Percentiles rank a stretch among this genome's conserved stretches.
phyloP scores from a whole-genome alignment of 2,329 filamentous ascomycete genomes.

The Escovopsis sp. region DNA sequence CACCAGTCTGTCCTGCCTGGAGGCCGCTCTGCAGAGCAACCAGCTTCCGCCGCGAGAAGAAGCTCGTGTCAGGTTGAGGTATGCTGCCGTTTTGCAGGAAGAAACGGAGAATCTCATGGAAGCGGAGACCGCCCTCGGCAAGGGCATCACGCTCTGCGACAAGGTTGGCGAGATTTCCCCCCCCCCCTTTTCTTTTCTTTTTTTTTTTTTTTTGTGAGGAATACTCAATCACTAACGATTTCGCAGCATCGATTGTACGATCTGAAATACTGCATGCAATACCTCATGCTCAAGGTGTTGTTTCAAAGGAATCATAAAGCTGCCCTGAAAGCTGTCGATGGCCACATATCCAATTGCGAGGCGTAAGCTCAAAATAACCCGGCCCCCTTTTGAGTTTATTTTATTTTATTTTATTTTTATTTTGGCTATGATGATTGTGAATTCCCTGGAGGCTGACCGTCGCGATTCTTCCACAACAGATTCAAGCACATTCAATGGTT shows the following conservation, averaged over 20 bases:
- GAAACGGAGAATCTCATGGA: constrained; percentile 66
- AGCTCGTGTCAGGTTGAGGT: constrained; percentile 53
- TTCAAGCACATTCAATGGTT: constrained; percentile 58
- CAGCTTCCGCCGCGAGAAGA: constrained; percentile 50
- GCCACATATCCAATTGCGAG: constrained; percentile 52
- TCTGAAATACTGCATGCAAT: constrained; percentile 64
- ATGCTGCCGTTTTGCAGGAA: constrained; percentile 55
- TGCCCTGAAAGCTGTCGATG: constrained; percentile 56
- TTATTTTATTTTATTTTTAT: not conserved
- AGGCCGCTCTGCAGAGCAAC: constrained; percentile 48
- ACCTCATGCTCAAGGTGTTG: constrained; percentile 54
- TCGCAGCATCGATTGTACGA: constrained; percentile 33
- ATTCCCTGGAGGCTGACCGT: constrained; percentile 2
- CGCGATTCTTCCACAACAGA: constrained; percentile 14
- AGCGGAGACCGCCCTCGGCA: constrained; percentile 56
- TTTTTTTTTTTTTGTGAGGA: not conserved
- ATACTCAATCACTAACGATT: constrained; percentile 2
- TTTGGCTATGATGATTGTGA: not conserved
- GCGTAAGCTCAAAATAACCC: constrained; percentile 29
- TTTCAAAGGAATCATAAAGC: constrained; percentile 59
- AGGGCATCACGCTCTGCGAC: constrained; percentile 55
- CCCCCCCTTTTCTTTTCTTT: too few relatives aligned
- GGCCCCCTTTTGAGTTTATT: too few relatives aligned
- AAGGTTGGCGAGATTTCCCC: constrained; percentile 28
- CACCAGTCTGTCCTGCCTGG: constrained; percentile 57